These are phyloP conservation scores for Dispira simplex DNA, from an alignment of 192 early-diverging fungal genomes.

Conservation along the genomic window DNA sequence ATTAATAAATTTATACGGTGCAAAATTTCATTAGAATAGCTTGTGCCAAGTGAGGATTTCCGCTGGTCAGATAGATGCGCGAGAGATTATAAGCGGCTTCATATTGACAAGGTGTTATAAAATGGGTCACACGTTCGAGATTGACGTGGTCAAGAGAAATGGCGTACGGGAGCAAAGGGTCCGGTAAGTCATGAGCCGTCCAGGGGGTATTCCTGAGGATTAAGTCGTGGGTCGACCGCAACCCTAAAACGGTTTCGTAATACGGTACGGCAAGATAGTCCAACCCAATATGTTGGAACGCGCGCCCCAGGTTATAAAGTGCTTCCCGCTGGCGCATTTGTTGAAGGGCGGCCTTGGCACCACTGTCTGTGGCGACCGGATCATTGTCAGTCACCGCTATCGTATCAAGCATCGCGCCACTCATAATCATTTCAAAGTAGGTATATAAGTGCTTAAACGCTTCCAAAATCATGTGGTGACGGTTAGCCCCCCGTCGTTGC, in stretches of 20 bases:
- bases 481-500: slow-evolving; percentile 2
- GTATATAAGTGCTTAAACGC: slow-evolving; percentile 5
- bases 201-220: slow-evolving; percentile 1
- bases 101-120: slow-evolving; percentile 28
- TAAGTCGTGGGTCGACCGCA: slow-evolving; percentile 28
- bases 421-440: slow-evolving; percentile 8
- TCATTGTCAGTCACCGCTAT: not conserved
- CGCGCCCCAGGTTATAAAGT: slow-evolving; percentile 72
- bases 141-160: not conserved
- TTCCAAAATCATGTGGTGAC: slow-evolving; percentile 4
- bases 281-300: slow-evolving; percentile 80
- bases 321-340: slow-evolving; percentile 1
- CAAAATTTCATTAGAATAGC: slow-evolving; percentile 60
- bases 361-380: not conserved
- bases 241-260: slow-evolving; percentile 56
- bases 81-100: slow-evolving; percentile 92
- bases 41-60: slow-evolving; percentile 52
- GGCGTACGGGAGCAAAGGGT: not conserved
- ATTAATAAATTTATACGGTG: slow-evolving; percentile 33
- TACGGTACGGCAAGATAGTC: slow-evolving; percentile 70
- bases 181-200: not conserved
- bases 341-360: not conserved
- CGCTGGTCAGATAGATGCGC: slow-evolving; percentile 59
- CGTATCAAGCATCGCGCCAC: too few relatives aligned
- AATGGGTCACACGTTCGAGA: slow-evolving; percentile 12